Evolutionary conservation across 768 basidiomycete genomes (phyloP).

Genomic region (Psilocybe azurescens): DNA sequence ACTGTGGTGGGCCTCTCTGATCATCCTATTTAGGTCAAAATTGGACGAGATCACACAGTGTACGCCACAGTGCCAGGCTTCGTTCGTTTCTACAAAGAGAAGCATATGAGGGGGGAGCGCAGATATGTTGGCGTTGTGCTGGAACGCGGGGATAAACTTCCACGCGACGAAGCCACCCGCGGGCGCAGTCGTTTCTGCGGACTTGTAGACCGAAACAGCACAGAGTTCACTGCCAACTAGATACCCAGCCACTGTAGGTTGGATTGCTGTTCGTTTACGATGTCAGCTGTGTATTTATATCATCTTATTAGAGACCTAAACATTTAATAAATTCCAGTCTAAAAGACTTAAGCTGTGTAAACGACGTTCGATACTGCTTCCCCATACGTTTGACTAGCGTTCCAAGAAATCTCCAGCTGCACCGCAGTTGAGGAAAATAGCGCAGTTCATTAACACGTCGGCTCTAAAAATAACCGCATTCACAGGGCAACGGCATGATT

Average conservation of each 20-base stretch:
- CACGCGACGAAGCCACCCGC: slow-evolving; percentile 70
- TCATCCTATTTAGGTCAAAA: slow-evolving; percentile 67
- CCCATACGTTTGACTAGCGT: background rate
- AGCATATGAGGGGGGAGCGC: slow-evolving; percentile 73
- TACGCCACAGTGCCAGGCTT: slow-evolving; percentile 90
- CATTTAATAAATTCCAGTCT: slow-evolving; percentile 7
- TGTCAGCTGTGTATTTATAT: slow-evolving; percentile 27
- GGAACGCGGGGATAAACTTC: slow-evolving; percentile 82
- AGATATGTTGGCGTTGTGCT: slow-evolving; percentile 87
- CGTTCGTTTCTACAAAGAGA: slow-evolving; percentile 92
- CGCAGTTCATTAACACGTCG: background rate
- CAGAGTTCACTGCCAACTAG: slow-evolving; percentile 17
- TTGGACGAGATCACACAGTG: slow-evolving; percentile 94
- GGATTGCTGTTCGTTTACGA: slow-evolving; percentile 10
- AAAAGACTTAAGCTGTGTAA: background rate
- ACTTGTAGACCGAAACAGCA: slow-evolving; percentile 65
- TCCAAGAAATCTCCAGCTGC: slow-evolving; percentile 3
- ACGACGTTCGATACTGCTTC: background rate
- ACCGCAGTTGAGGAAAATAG: slow-evolving; percentile 4
- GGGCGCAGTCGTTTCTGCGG: slow-evolving; percentile 91
- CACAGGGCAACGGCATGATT: slow-evolving; percentile 21
- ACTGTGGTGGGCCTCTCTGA: slow-evolving; percentile 3
- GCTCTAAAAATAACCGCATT: slow-evolving; percentile 20
- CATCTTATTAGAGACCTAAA: slow-evolving; percentile 14
- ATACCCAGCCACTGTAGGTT: slow-evolving; percentile 15